Evolutionary conservation across 192 early-diverging fungal species (phyloP).

Genomic region (Paraglomus brasilianum): DNA sequence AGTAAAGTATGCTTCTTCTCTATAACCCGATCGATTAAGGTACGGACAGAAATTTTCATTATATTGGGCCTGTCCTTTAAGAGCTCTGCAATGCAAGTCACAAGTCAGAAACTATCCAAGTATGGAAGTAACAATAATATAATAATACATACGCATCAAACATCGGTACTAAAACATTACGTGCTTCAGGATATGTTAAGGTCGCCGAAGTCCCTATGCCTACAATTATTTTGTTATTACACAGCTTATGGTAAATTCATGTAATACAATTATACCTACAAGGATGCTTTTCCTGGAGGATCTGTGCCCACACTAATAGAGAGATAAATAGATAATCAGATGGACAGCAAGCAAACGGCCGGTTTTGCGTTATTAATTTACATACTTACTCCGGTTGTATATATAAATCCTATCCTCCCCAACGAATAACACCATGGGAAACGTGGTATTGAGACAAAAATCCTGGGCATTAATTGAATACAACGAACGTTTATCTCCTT

Average conservation of each 20-base stretch:
- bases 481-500: too few relatives aligned
- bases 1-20: slow-evolving; percentile 44
- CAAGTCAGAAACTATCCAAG: neutral
- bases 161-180: slow-evolving; percentile 31
- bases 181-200: slow-evolving; percentile 35
- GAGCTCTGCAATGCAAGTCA: neutral
- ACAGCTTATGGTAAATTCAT: too few relatives aligned
- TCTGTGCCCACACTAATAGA: too few relatives aligned
- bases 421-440: neutral
- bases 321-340: too few relatives aligned
- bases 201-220: slow-evolving; percentile 37
- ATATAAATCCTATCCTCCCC: slow-evolving; percentile 2
- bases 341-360: too few relatives aligned
- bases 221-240: slow-evolving; percentile 1
- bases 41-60: neutral
- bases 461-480: neutral
- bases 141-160: slow-evolving; percentile 35
- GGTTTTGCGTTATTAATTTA: too few relatives aligned
- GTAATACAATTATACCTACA: slow-evolving; percentile 21
- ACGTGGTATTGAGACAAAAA: slow-evolving; percentile 1
- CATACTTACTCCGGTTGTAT: slow-evolving; percentile 21
- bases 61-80: slow-evolving; percentile 1
- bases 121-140: neutral
- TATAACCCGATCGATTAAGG: slow-evolving; percentile 35
- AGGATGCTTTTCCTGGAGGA: slow-evolving; percentile 31